Evolutionary conservation across 306 rosid species (phyloP).

Genomic region (Fragaria nilgerrensis): DNA sequence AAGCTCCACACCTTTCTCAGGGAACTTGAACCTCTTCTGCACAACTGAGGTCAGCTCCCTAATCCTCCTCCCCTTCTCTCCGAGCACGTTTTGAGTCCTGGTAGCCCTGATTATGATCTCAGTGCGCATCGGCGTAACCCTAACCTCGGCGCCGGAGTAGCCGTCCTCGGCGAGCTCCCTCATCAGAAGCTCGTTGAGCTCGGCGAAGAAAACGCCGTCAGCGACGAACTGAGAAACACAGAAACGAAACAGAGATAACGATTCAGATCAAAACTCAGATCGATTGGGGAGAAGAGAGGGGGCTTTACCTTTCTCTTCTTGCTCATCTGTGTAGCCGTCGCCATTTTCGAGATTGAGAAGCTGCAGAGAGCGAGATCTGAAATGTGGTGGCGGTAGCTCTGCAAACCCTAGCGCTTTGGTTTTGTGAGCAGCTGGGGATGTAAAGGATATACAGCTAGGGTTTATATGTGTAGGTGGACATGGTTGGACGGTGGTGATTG

Average conservation of each 20-base stretch:
- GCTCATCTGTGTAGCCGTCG: constrained; percentile 54
- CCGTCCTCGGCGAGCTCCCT: constrained; percentile 80
- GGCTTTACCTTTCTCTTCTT: constrained; percentile 69
- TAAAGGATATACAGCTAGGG: neutral
- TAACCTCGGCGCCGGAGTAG: constrained; percentile 77
- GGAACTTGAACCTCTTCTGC: constrained; percentile 72
- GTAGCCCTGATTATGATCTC: constrained; percentile 66
- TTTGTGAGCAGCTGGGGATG: neutral
- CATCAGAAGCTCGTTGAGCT: constrained; percentile 67
- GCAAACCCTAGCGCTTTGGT: constrained; percentile 38
- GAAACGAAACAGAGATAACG: neutral
- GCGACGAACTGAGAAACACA: constrained; percentile 49
- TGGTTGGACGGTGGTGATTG: constrained; percentile 22
- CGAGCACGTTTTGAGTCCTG: constrained; percentile 56
- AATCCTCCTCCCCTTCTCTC: constrained; percentile 75
- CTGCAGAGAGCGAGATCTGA: constrained; percentile 23
- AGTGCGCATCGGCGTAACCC: constrained; percentile 76
- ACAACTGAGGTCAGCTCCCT: constrained; percentile 72
- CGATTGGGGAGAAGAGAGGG: neutral
- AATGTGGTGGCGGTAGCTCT: constrained; percentile 25
- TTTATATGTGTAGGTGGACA: constrained; percentile 4
- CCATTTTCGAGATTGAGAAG: constrained; percentile 21
- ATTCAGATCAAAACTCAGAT: neutral
- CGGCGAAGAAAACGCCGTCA: constrained; percentile 78
- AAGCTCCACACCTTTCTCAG: constrained; percentile 72